Evolutionary conservation across 75 land plant species (phyloP).

Genomic region (Pinus tabuliformis): DNA sequence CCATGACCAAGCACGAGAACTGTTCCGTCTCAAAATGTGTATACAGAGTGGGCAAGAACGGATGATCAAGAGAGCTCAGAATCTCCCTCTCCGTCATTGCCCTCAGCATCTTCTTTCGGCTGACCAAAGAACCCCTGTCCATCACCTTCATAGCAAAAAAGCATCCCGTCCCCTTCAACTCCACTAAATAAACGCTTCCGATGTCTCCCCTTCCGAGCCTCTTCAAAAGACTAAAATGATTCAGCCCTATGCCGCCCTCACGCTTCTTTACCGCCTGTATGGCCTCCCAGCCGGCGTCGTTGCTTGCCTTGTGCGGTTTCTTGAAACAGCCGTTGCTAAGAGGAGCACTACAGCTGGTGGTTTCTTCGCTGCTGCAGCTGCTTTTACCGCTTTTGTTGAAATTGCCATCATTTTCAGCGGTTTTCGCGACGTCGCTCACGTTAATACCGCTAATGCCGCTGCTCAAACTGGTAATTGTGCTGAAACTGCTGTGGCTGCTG

Average conservation of each 20-base stretch:
- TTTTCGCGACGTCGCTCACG: background rate
- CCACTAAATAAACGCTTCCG: conserved; percentile 20
- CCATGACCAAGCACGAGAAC: conserved; percentile 24
- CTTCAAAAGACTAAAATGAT: conserved; percentile 13
- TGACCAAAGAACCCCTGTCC: conserved; percentile 12
- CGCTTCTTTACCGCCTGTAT: conserved; percentile 9
- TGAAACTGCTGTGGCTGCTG: conserved; percentile 4
- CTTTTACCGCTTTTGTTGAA: conserved; percentile 4
- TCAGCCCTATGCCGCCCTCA: conserved; percentile 10
- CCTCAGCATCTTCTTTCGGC: conserved; percentile 17
- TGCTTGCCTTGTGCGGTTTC: conserved; percentile 23
- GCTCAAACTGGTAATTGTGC: background rate
- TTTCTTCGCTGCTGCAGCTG: conserved; percentile 7
- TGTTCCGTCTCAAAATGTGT: conserved; percentile 28
- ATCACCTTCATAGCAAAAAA: conserved; percentile 26
- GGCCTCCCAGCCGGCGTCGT: conserved; percentile 15
- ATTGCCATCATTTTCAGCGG: conserved; percentile 12
- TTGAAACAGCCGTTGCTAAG: background rate
- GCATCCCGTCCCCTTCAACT: conserved; percentile 15
- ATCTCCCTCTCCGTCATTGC: conserved; percentile 20
- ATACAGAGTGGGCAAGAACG: conserved; percentile 21
- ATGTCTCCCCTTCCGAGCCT: conserved; percentile 19
- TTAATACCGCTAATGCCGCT: conserved; percentile 9
- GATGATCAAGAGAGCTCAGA: conserved; percentile 18
- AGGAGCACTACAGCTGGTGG: conserved; percentile 1